A percentile compares a stretch with the other conserved stretches of the same genome.
phyloP scores from a whole-genome alignment of 169 alveolate species.

The Cryptosporidium muris region DNA sequence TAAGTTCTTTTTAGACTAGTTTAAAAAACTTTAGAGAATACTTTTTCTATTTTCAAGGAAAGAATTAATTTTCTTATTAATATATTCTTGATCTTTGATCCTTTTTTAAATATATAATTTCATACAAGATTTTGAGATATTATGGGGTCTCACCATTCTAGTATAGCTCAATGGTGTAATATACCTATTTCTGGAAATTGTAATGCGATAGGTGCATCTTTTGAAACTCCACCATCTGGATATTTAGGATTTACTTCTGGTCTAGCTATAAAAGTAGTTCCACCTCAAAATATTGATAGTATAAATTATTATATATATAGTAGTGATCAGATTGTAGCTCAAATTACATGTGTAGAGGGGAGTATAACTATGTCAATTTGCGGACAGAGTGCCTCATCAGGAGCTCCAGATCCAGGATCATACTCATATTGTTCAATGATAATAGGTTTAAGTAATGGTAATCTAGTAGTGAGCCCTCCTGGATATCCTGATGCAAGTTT shows the following conservation, averaged over 20 bases:
- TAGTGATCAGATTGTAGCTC: constrained; percentile 8
- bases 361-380: constrained; percentile 2
- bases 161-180: constrained; percentile 50
- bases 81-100: no score
- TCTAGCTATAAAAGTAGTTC: constrained; percentile 53
- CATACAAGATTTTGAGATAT: no score
- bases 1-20: no score
- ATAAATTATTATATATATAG: background rate
- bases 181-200: constrained; percentile 12
- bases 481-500: constrained; percentile 7
- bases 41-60: no score
- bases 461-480: constrained; percentile 30
- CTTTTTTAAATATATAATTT: no score
- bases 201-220: constrained; percentile 26
- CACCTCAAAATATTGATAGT: background rate
- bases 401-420: constrained; percentile 29
- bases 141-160: background rate
- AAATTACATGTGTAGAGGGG: constrained; percentile 20
- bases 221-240: constrained; percentile 1
- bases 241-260: constrained; percentile 37
- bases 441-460: constrained; percentile 27
- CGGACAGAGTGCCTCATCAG: constrained; percentile 7
- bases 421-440: constrained; percentile 27
- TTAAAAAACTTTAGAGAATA: no score
- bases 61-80: no score